These are phyloP conservation scores for Verticillium nonalfalfae DNA, from an alignment of 2,329 filamentous ascomycete species.

Conservation along the genomic window DNA sequence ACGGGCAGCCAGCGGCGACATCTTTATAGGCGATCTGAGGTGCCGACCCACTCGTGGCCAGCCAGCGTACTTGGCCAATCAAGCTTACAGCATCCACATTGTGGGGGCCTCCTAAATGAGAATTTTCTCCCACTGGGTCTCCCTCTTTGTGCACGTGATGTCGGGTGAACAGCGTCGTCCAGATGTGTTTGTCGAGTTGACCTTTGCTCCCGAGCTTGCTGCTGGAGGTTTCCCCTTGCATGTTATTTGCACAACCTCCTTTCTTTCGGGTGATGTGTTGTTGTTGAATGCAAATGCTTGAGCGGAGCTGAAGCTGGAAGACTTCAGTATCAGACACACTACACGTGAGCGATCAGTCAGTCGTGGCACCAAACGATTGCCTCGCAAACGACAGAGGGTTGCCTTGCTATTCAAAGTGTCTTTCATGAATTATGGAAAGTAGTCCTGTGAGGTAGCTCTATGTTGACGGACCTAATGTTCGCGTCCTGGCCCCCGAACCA, in stretches of 20 bases:
- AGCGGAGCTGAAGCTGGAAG: too few relatives aligned
- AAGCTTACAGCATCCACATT: not conserved
- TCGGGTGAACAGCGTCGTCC: not conserved
- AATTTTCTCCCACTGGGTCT: not conserved
- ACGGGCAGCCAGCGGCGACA: slow-evolving; percentile 13
- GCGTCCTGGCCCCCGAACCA: too few relatives aligned
- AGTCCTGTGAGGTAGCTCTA: too few relatives aligned
- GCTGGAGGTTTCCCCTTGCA: not conserved
- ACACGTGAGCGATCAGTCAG: too few relatives aligned
- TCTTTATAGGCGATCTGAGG: slow-evolving; percentile 33
- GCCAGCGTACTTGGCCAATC: not conserved
- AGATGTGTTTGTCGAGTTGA: not conserved
- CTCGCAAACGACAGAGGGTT: too few relatives aligned
- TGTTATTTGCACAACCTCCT: not conserved
- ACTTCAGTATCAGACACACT: too few relatives aligned
- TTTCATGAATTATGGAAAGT: too few relatives aligned
- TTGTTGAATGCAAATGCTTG: too few relatives aligned
- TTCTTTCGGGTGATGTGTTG: not conserved
- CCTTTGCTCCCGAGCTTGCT: not conserved
- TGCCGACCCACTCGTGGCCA: not conserved
- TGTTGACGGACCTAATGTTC: too few relatives aligned
- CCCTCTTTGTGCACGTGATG: not conserved
- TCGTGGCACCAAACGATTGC: too few relatives aligned
- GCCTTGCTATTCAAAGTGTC: too few relatives aligned
- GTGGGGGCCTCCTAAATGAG: not conserved